A percentile compares a stretch with the other conserved stretches of the same genome.
These are phyloP conservation scores for Mortierella sp. DNA, from an alignment of 371 early-diverging fungal genomes.

Conservation along the genomic window DNA sequence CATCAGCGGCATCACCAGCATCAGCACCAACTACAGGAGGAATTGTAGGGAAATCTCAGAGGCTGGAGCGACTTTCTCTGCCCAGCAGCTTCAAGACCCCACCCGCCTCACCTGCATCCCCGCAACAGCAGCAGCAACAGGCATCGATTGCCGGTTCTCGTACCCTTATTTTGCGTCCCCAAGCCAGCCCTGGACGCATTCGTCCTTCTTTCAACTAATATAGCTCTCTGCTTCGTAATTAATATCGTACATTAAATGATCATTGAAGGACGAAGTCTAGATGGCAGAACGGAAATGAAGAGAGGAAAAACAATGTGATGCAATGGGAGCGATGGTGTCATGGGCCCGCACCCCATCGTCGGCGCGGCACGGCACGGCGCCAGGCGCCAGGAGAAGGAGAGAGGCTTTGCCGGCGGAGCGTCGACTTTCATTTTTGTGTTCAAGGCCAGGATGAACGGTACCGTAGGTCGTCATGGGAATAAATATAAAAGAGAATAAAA, in stretches of 20 bases:
- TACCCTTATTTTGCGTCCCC: slow-evolving; percentile 4
- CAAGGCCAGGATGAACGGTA: not conserved
- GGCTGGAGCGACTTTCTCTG: not conserved
- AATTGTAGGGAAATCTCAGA: not conserved
- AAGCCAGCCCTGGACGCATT: slow-evolving; percentile 1
- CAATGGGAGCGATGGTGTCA: not conserved
- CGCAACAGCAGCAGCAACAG: not conserved
- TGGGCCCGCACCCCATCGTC: not conserved
- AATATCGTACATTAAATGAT: not conserved
- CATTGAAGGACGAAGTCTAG: not conserved
- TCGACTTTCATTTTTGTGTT: not conserved
- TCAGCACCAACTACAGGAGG: not conserved
- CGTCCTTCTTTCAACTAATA: not conserved
- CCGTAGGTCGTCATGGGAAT: not conserved
- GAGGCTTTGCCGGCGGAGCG: slow-evolving; percentile 5
- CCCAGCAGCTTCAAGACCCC: slow-evolving; percentile 15
- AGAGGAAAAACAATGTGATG: not conserved
- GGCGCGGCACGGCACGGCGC: not conserved
- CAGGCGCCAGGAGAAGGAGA: not conserved
- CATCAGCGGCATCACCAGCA: not conserved
- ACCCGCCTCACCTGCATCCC: slow-evolving; percentile 3
- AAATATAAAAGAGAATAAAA: not conserved
- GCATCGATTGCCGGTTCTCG: not conserved
- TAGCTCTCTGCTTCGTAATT: not conserved
- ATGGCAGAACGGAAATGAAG: not conserved